Percentiles rank a stretch among this genome's conserved stretches.
phyloP scores from a whole-genome alignment of 2,329 filamentous ascomycete species.

The Phoma sp. region DNA sequence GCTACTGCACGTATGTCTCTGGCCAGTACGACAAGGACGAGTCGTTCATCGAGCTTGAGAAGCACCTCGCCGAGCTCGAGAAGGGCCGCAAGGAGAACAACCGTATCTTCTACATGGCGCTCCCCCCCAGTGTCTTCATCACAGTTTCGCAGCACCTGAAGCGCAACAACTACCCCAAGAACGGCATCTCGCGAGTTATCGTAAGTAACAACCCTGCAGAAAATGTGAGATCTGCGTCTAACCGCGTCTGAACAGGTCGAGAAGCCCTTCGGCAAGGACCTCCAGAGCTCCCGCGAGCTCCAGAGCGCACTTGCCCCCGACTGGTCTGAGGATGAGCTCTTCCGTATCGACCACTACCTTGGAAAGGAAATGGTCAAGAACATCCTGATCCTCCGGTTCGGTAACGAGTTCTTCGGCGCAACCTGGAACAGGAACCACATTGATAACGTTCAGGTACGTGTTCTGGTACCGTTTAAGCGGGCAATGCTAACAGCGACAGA shows the following conservation, averaged over 20 bases:
- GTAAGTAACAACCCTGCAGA: slow-evolving; percentile 58
- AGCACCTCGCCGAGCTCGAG: slow-evolving; percentile 86
- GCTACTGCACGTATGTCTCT: slow-evolving; percentile 90
- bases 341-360: slow-evolving; percentile 98
- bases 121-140: slow-evolving; percentile 97
- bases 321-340: slow-evolving; percentile 98
- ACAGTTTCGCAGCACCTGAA: slow-evolving; percentile 97
- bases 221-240: slow-evolving; percentile 20
- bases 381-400: slow-evolving; percentile 95
- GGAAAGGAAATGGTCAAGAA: slow-evolving; percentile 99
- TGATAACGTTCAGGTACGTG: slow-evolving; percentile 83
- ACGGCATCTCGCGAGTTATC: slow-evolving; percentile 91
- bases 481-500: slow-evolving; percentile 54
- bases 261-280: slow-evolving; percentile 98
- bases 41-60: slow-evolving; percentile 83
- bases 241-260: slow-evolving; percentile 70
- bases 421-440: slow-evolving; percentile 99
- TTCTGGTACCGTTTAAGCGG: background rate
- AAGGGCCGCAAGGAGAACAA: slow-evolving; percentile 81
- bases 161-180: slow-evolving; percentile 92
- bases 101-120: slow-evolving; percentile 98
- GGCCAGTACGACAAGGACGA: slow-evolving; percentile 98
- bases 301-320: slow-evolving; percentile 94
- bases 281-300: slow-evolving; percentile 89
- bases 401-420: slow-evolving; percentile 97